A percentile compares a stretch with the other conserved stretches of the same genome.
Conservation (phyloP, 129 eudicot genomes). For the Lactuca saligna region DNA sequence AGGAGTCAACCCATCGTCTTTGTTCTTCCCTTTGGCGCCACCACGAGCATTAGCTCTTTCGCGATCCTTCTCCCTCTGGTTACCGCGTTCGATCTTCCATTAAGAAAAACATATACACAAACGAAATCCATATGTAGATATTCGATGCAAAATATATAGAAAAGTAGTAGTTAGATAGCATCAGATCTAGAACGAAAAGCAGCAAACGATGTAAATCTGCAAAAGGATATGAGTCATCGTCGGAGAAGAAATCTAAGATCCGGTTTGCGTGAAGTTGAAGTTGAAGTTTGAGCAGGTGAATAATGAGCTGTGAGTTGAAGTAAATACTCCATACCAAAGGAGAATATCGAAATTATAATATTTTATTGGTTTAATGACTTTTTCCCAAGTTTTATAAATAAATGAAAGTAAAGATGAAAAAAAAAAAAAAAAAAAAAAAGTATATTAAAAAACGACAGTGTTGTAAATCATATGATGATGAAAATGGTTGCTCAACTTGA, state of each 20-base stretch:
- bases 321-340: not conserved
- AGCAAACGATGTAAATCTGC: not conserved
- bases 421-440: no score
- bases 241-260: slow-evolving; percentile 11
- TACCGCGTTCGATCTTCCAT: slow-evolving; percentile 54
- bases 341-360: no score
- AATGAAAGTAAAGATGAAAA: no score
- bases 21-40: slow-evolving; percentile 45
- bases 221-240: slow-evolving; percentile 37
- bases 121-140: slow-evolving; percentile 1
- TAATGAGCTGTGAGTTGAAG: not conserved
- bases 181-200: not conserved
- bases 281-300: slow-evolving; percentile 3
- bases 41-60: slow-evolving; percentile 58
- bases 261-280: slow-evolving; percentile 27
- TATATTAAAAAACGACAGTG: no score
- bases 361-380: no score
- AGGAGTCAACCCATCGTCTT: slow-evolving; percentile 81
- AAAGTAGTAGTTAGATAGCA: not conserved
- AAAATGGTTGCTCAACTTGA: no score
- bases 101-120: slow-evolving; percentile 21
- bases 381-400: no score
- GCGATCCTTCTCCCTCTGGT: slow-evolving; percentile 73
- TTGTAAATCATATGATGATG: no score
- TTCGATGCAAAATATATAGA: not conserved